phyloP scores from a whole-genome alignment of 106 monocot species.

The Dendrobium officinale region DNA sequence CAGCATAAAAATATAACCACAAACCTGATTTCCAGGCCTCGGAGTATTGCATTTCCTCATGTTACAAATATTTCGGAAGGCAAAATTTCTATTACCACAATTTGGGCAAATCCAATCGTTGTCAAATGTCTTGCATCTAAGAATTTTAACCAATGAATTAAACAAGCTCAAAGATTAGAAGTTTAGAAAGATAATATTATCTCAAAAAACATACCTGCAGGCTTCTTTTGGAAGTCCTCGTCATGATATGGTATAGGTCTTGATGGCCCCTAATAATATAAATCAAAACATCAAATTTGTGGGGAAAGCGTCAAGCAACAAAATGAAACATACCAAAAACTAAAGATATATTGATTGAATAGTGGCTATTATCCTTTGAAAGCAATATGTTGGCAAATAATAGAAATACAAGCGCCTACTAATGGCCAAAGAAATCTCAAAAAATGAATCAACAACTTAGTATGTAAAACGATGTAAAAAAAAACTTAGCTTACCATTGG shows the following conservation, averaged over 20 bases:
- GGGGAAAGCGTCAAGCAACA: background rate
- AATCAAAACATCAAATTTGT: constrained; percentile 4
- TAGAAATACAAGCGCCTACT: background rate
- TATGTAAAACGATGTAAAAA: background rate
- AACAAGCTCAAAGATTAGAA: background rate
- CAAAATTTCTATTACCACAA: constrained; percentile 78
- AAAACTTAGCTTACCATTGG: constrained; percentile 40
- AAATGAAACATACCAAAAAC: background rate
- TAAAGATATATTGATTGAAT: background rate
- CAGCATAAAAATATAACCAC: background rate
- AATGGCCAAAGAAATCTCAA: background rate
- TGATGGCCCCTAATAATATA: constrained; percentile 30
- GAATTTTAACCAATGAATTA: background rate
- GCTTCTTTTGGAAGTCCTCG: constrained; percentile 63
- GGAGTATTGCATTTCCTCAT: constrained; percentile 97
- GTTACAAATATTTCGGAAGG: constrained; percentile 82
- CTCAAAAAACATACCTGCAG: constrained; percentile 39
- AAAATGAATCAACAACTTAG: background rate
- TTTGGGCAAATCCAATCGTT: constrained; percentile 90
- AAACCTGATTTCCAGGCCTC: constrained; percentile 73
- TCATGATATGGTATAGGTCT: constrained; percentile 59
- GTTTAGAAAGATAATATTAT: background rate
- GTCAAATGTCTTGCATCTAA: constrained; percentile 50
- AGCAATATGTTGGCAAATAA: background rate
- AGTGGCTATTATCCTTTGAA: background rate